phyloP scores from a whole-genome alignment of 164 flowering plant genomes.

The Akebia trifoliata region DNA sequence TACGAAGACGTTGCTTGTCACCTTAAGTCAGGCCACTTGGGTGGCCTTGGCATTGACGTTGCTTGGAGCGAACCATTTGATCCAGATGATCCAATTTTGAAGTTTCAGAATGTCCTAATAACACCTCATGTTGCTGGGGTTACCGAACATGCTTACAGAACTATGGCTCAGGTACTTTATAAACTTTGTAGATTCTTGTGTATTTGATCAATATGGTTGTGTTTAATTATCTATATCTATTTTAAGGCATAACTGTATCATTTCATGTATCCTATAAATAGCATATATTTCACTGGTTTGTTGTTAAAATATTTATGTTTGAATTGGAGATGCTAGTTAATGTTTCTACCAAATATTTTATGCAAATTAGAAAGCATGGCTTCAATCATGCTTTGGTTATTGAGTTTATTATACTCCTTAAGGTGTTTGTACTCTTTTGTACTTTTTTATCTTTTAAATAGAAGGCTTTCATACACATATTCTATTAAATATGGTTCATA shows the following conservation, averaged over 20 bases:
- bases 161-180: slow-evolving; percentile 75
- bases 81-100: slow-evolving; percentile 73
- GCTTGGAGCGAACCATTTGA: slow-evolving; percentile 97
- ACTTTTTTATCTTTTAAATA: too few relatives aligned
- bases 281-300: background rate
- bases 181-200: background rate
- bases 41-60: slow-evolving; percentile 88
- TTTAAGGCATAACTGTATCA: background rate
- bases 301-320: too few relatives aligned
- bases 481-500: too few relatives aligned
- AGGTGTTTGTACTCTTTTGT: too few relatives aligned
- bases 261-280: too few relatives aligned
- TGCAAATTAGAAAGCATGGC: too few relatives aligned
- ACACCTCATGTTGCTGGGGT: slow-evolving; percentile 96
- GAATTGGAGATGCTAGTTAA: too few relatives aligned
- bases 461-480: too few relatives aligned
- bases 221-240: background rate
- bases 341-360: too few relatives aligned
- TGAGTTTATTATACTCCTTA: too few relatives aligned
- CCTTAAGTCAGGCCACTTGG: slow-evolving; percentile 78
- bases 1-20: slow-evolving; percentile 48
- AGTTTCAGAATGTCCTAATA: slow-evolving; percentile 65
- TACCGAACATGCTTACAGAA: slow-evolving; percentile 68
- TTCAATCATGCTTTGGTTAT: too few relatives aligned
- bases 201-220: background rate